A percentile compares a stretch with the other conserved stretches of the same genome.
phyloP scores from a whole-genome alignment of 1,284 basidiomycete species.

The Bondarzewia mesenterica region DNA sequence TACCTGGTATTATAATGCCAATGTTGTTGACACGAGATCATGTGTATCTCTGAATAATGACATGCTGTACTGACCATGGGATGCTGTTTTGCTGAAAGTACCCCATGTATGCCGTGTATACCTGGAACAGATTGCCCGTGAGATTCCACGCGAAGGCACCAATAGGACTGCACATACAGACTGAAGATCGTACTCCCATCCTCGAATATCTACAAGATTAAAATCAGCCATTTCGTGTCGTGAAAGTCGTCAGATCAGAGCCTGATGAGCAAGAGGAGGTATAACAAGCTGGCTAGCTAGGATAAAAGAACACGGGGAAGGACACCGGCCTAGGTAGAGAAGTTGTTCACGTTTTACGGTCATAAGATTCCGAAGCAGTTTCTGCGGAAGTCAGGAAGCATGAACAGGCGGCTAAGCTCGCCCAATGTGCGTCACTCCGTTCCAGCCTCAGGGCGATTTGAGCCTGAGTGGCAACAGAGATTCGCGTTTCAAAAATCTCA shows the following conservation, averaged over 20 bases:
- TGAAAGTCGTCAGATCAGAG: slow-evolving; percentile 2
- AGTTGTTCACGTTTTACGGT: no score
- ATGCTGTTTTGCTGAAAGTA: slow-evolving; percentile 70
- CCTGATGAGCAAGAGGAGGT: not conserved
- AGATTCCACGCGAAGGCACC: slow-evolving; percentile 5
- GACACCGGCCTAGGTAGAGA: no score
- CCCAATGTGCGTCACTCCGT: no score
- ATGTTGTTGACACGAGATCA: not conserved
- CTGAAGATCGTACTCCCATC: slow-evolving; percentile 81
- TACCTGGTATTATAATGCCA: slow-evolving; percentile 43
- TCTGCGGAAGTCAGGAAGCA: no score
- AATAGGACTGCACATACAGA: slow-evolving; percentile 39
- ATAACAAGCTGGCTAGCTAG: not conserved
- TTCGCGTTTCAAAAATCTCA: no score
- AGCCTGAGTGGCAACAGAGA: no score
- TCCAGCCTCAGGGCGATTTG: no score
- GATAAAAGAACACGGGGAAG: no score
- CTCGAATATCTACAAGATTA: slow-evolving; percentile 66
- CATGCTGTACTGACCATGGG: slow-evolving; percentile 48
- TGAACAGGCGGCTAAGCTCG: no score
- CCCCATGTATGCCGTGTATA: slow-evolving; percentile 81
- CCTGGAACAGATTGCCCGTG: slow-evolving; percentile 28
- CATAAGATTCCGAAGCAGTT: no score
- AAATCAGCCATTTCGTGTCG: slow-evolving; percentile 50
- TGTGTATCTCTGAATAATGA: slow-evolving; percentile 8